A percentile compares a stretch with the other conserved stretches of the same genome.
phyloP scores from a whole-genome alignment of 306 rosid species.

The Herpetospermum pedunculosum region DNA sequence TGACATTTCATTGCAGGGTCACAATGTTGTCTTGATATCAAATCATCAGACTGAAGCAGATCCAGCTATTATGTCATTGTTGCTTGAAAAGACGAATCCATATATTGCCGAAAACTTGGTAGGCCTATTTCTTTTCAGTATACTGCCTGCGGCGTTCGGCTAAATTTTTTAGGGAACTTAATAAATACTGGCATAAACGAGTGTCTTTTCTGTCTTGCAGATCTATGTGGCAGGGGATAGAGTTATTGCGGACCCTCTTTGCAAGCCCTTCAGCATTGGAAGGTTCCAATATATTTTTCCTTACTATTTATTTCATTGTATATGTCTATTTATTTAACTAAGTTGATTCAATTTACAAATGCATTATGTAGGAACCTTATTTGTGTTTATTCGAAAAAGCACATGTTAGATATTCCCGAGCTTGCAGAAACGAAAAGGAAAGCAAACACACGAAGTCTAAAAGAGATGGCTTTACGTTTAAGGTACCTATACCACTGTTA shows the following conservation, averaged over 20 bases:
- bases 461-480: constrained; percentile 88
- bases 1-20: constrained; percentile 56
- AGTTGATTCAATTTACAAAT: neutral
- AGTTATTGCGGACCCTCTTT: constrained; percentile 80
- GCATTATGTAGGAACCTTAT: constrained; percentile 63
- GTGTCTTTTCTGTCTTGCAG: constrained; percentile 34
- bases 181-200: constrained; percentile 17
- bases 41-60: constrained; percentile 99
- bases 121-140: constrained; percentile 13
- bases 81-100: constrained; percentile 62
- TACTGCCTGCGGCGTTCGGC: neutral
- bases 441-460: constrained; percentile 78
- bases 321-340: neutral
- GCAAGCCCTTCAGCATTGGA: constrained; percentile 98
- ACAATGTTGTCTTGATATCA: constrained; percentile 84
- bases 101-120: constrained; percentile 76
- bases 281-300: constrained; percentile 37
- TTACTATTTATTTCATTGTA: neutral
- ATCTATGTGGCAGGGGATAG: constrained; percentile 93
- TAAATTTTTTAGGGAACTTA: constrained; percentile 8
- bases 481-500: constrained; percentile 39
- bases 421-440: constrained; percentile 76
- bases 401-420: constrained; percentile 80
- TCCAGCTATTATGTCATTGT: constrained; percentile 84
- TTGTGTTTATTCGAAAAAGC: constrained; percentile 97